These are phyloP conservation scores for Murraya paniculata DNA, from an alignment of 345 rosid species.

Conservation along the genomic window DNA sequence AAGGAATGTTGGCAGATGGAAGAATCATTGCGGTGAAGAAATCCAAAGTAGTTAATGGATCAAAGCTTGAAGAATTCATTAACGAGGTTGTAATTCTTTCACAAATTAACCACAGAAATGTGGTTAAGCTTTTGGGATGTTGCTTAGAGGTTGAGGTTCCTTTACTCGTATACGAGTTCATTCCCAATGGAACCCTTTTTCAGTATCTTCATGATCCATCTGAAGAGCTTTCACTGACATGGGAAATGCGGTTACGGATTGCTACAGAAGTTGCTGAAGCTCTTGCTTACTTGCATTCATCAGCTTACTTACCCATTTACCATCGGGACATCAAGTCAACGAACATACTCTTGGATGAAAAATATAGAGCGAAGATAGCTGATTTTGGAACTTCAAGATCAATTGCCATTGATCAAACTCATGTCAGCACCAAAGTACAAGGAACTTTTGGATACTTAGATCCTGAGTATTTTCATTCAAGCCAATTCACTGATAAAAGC, in stretches of 20 bases:
- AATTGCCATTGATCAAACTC: slow-evolving; percentile 2
- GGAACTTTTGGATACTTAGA: slow-evolving; percentile 10
- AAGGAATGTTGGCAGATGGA: slow-evolving; percentile 8
- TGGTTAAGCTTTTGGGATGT: slow-evolving; percentile 11
- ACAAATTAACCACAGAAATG: slow-evolving; percentile 4
- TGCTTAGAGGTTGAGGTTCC: slow-evolving; percentile 1
- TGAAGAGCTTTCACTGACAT: background rate
- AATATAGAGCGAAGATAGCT: background rate
- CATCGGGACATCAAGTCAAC: slow-evolving; percentile 5
- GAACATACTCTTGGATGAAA: slow-evolving; percentile 10
- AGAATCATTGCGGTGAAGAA: slow-evolving; percentile 13
- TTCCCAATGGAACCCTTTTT: slow-evolving; percentile 6
- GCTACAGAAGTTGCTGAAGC: slow-evolving; percentile 1
- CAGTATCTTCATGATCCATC: background rate
- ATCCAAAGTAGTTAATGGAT: slow-evolving; percentile 1
- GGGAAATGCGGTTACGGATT: background rate
- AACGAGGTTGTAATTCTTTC: slow-evolving; percentile 13
- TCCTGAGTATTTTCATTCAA: slow-evolving; percentile 1
- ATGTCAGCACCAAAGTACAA: background rate
- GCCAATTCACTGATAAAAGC: slow-evolving; percentile 3
- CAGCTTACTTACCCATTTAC: background rate
- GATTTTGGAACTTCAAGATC: slow-evolving; percentile 10
- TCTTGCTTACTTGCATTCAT: slow-evolving; percentile 5
- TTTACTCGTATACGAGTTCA: background rate
- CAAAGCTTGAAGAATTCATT: slow-evolving; percentile 11